Evolutionary conservation across 2,329 filamentous ascomycete genomes (phyloP).

Genomic region (Fusarium sp.): DNA sequence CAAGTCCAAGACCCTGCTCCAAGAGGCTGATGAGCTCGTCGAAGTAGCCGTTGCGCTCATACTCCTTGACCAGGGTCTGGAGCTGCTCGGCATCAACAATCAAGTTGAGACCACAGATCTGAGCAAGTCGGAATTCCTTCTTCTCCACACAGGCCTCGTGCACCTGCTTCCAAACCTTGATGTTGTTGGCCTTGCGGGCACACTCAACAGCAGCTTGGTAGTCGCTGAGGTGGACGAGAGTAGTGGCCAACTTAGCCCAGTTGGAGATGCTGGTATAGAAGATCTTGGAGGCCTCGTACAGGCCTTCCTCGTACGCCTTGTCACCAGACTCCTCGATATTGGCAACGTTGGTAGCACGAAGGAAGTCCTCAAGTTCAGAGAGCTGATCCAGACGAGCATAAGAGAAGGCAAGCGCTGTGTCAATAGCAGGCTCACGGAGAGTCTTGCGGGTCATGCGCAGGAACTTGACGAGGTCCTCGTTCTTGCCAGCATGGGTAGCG

Average conservation of each 20-base stretch:
- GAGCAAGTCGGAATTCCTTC: conserved; percentile 98
- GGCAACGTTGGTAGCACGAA: conserved; percentile 91
- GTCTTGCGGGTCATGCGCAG: conserved; percentile 98
- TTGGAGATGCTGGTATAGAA: conserved; percentile 99
- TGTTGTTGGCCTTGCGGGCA: conserved; percentile 97
- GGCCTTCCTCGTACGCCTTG: conserved; percentile 95
- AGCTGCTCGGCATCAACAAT: conserved; percentile 98
- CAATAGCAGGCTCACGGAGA: conserved; percentile 90
- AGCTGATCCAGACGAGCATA: conserved; percentile 94
- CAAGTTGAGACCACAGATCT: conserved; percentile 98
- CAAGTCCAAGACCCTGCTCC: conserved; percentile 93
- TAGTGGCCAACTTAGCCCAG: conserved; percentile 99
- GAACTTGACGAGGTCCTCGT: conserved; percentile 96
- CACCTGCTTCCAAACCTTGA: conserved; percentile 99
- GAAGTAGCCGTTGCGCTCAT: conserved; percentile 97
- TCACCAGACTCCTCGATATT: conserved; percentile 97
- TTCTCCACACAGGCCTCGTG: conserved; percentile 96
- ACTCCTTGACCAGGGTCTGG: conserved; percentile 92
- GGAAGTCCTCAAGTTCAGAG: conserved; percentile 93
- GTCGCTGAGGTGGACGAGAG: conserved; percentile 94
- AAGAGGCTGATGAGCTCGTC: conserved; percentile 96
- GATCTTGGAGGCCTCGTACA: conserved; percentile 97
- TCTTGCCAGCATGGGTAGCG: conserved; percentile 94
- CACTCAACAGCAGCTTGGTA: conserved; percentile 98
- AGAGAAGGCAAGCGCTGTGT: conserved; percentile 93